Base-by-base conservation (phyloP, 2,329 filamentous ascomycete species). In the Talaromyces sp. region DNA sequence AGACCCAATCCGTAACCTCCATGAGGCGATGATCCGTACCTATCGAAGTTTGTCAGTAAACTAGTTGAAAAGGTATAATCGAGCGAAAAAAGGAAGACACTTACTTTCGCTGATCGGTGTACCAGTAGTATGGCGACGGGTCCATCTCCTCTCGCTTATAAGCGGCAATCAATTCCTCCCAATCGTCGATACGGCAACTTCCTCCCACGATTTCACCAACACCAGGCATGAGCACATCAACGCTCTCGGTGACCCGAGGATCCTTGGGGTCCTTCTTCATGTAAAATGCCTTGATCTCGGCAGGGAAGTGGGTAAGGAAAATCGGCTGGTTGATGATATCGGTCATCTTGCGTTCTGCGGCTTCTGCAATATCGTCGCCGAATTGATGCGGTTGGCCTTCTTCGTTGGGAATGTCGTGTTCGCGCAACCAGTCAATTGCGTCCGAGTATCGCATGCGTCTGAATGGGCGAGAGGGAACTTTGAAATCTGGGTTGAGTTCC, bases 211-310 rank as follows among this genome's bases (percentile, higher is more conserved):
- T 97, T 84, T 98, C 95, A 67, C 95, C 95, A 31, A 99, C 95
- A 70, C 92, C 92, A 11, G 95, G 95, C 93, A 99, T 90, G 68
- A 90, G 76, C 66, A 86, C 86, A 70, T 99, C 95, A 15, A 98
- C 94, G 68, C 88, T 92, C 84, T 99, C 94, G 0, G 95, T 99
- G 33, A 97, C 92, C 31, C 93, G 87, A 35, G 80, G 82, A 75
- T 99, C 95, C 35, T 85, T 80, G 50, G 85, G 83, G 72, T 94
- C 95, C 80, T 90, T 93, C 81, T 93, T 90, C 95, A 99, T 99
- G 86, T 99, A 99, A 79, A 99, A 99, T 1, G 95, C 91, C 85
- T 99, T 99, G 85, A 99, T 97, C 82, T 94, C 92, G 66, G 89
- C 89, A 22, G 95, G 95, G 87, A 99, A 99, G 81, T 98, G 94